phyloP scores from a whole-genome alignment of 306 rosid species.

The Comarum palustre region DNA sequence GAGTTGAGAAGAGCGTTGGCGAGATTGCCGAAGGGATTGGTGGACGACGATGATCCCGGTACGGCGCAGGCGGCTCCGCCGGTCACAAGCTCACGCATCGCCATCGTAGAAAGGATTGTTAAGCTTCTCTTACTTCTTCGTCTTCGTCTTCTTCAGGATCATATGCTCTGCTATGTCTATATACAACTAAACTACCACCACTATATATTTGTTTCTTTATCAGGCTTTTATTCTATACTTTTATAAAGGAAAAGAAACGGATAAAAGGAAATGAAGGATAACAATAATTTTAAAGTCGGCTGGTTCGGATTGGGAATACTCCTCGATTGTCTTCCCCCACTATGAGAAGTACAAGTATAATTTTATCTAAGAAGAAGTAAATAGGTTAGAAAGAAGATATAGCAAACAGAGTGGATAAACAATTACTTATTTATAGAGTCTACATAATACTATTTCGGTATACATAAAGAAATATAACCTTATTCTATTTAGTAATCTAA shows the following conservation, averaged over 20 bases:
- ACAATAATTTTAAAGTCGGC: not conserved
- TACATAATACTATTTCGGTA: no score
- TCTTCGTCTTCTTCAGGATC: not conserved
- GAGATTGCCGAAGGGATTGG: slow-evolving; percentile 82
- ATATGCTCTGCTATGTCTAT: no score
- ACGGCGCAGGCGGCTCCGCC: slow-evolving; percentile 88
- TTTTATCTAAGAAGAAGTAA: no score
- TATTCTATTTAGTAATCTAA: no score
- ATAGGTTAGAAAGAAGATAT: no score
- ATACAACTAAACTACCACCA: not conserved
- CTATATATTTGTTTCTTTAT: not conserved
- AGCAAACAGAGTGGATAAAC: no score
- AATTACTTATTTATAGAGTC: no score
- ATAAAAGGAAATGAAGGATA: not conserved
- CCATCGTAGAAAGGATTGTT: slow-evolving; percentile 39
- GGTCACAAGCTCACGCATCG: slow-evolving; percentile 85
- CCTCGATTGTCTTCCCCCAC: no score
- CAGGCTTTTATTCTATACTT: not conserved
- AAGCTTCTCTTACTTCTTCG: not conserved
- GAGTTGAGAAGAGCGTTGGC: slow-evolving; percentile 78
- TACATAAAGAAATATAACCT: no score
- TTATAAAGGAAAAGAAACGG: not conserved
- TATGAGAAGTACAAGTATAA: no score
- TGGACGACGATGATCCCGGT: slow-evolving; percentile 64
- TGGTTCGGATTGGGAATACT: not conserved